Conservation (phyloP, 2,329 filamentous ascomycete genomes). For the Fusarium setosum region DNA sequence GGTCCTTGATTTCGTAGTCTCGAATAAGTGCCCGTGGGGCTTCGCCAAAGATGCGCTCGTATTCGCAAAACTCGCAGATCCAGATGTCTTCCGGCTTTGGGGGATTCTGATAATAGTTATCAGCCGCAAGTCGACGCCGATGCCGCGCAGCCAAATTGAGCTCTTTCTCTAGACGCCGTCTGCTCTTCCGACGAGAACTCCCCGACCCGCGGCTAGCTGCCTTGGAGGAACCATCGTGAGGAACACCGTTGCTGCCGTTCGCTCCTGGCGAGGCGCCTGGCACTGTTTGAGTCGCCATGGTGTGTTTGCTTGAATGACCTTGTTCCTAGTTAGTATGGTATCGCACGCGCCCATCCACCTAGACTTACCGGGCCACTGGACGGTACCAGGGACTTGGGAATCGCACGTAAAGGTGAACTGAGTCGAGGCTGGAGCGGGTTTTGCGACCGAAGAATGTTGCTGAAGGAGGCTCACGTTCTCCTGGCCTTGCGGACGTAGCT, state of each 20-base stretch:
- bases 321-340: conserved; percentile 8
- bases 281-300: conserved; percentile 31
- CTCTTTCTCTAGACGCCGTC: conserved; percentile 75
- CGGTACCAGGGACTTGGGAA: conserved; percentile 84
- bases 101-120: conserved; percentile 80
- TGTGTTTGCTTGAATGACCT: conserved; percentile 42
- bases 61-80: conserved; percentile 99
- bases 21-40: conserved; percentile 87
- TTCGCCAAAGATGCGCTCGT: conserved; percentile 92
- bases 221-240: conserved; percentile 51
- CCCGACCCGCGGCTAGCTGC: conserved; percentile 44
- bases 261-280: conserved; percentile 19
- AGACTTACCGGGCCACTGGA: conserved; percentile 75
- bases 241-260: conserved; percentile 24
- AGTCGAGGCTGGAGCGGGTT: conserved; percentile 76
- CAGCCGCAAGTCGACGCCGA: conserved; percentile 81
- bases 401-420: conserved; percentile 98
- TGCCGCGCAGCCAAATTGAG: conserved; percentile 81
- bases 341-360: background rate
- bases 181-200: conserved; percentile 65
- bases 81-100: conserved; percentile 80
- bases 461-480: conserved; percentile 84
- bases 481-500: conserved; percentile 73
- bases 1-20: conserved; percentile 94
- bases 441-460: conserved; percentile 69